Conservation (phyloP, 2,329 filamentous ascomycete genomes). For the Xylaria polymorpha region DNA sequence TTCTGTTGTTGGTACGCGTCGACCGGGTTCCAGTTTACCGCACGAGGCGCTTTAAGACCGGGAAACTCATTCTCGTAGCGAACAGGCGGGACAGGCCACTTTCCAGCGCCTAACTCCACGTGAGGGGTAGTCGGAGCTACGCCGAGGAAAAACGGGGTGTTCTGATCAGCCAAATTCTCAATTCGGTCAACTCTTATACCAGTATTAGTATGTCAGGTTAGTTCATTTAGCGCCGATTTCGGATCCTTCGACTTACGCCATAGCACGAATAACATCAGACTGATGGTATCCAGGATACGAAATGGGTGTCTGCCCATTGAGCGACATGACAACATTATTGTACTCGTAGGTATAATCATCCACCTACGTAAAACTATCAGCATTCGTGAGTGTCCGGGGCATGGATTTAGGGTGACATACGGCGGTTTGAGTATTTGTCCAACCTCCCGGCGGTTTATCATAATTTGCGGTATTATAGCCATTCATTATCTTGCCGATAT, state of each 20-base stretch:
- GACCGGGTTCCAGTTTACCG: conserved; percentile 33
- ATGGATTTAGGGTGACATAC: not conserved
- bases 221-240: not conserved
- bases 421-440: conserved; percentile 24
- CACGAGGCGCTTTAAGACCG: conserved; percentile 25
- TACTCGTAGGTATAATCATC: conserved; percentile 36
- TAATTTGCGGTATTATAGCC: conserved; percentile 37
- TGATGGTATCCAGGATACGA: conserved; percentile 38
- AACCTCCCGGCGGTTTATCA: conserved; percentile 20
- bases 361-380: conserved; percentile 20
- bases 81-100: conserved; percentile 33
- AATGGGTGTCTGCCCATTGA: conserved; percentile 35
- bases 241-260: conserved; percentile 26
- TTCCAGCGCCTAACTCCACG: conserved; percentile 25
- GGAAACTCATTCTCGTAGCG: conserved; percentile 31
- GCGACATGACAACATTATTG: conserved; percentile 33
- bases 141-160: conserved; percentile 34
- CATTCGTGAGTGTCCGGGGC: not conserved
- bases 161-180: conserved; percentile 27
- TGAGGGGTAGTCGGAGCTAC: conserved; percentile 35
- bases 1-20: conserved; percentile 33
- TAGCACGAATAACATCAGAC: conserved; percentile 32
- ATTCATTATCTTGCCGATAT: conserved; percentile 39
- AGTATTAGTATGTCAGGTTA: conserved; percentile 10
- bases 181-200: conserved; percentile 34